Evolutionary conservation across 306 rosid genomes (phyloP), one percentile per base, ranked within the genome.

Genomic region (Malus sylvestris): DNA sequence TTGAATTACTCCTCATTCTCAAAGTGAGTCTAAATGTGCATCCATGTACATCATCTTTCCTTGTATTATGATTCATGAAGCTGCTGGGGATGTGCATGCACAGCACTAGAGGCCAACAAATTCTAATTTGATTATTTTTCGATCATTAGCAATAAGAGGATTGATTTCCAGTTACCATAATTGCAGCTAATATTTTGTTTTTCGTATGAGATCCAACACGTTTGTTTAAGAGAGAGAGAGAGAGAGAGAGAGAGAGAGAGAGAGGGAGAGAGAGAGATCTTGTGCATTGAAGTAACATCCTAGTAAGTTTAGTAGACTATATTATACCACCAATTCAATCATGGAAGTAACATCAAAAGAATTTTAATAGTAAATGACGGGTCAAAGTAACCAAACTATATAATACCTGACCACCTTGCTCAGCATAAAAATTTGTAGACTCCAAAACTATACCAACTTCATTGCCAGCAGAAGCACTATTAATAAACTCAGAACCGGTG

Each of bases 391-490:
- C 73, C 32, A 32, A 58, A 20, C 55, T 33, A 64, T 40, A 32
- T 64, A 79, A 49, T 90, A 95, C 99, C 99, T 95, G 99, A 71
- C 99, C 99, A 91, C 99, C 99, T 86, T 95, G 99, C 87, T 95
- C 99, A 6, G 99, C 97, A 86, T 95, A 95, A 82, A 95, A 95
- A 86, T 97, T 92, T 45, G 99, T 89, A 51, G 99, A 95, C 75
- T 91, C 92, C 82, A 95, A 82, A 82, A 92, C 83, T 60, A 95
- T 38, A 55, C 98, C 99, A 78, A 92, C 83, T 79, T 88, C 97
- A 73, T 77, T 87, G 71, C 81, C 85, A 19, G 83, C 79, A 51
- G 80, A 81, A 83, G 86, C 82, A 71, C 87, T 83, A 79, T 87
- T 93, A 53, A 88, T 77, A 83, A 82, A 91, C 73, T 89, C 88